Base-by-base conservation (phyloP, 2,329 filamentous ascomycete genomes). In the Fusarium palustre region DNA sequence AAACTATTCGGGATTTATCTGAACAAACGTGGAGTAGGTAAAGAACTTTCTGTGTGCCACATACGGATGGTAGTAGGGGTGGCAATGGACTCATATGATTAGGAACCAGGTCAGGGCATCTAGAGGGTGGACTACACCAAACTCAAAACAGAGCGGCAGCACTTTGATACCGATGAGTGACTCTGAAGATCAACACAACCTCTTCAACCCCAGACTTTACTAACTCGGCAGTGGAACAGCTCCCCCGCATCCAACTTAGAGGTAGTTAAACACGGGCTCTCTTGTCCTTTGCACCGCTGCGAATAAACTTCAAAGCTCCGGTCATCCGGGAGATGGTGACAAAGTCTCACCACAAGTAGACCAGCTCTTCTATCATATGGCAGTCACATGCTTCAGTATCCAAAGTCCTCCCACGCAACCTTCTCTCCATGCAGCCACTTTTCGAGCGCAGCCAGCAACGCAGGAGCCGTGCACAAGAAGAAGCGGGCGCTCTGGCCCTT, bases 341-440 rank as follows among this genome's bases (percentile, higher is more conserved):
- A 46, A 68, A 38, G 15, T 39, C 41, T 47, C 52, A 25, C 7
- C 4, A 24, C 11, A 52, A 33, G 20, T 34, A 59, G 16, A 39
- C 49, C 24, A 25, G 55, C 55, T 49, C n/a, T 38, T n/a, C 22
- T 36, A 43, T 30, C 11, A 3, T 36, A 24, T n/a, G 22, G 31
- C 28, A 30, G 28, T 16, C 22, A 50, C 13, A 30, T 12, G 10
- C 43, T 33, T 63, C 18, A 90, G 72, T 90, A 90, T 34, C 83
- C 82, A 76, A 91, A 91, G 71, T 88, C 87, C 76, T 90, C 88
- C 79, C 82, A 86, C 2, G 84, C 79, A 38, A 89, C 79, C 34
- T 83, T 81, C 72, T 88, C 86, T 0, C 84, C 85, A 1, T 80
- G 79, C 58, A 89, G 72, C 88, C 88, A 91, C 11, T 74, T 78